phyloP scores from a whole-genome alignment of 805 yeast species.

The Alloascoidea africana region DNA sequence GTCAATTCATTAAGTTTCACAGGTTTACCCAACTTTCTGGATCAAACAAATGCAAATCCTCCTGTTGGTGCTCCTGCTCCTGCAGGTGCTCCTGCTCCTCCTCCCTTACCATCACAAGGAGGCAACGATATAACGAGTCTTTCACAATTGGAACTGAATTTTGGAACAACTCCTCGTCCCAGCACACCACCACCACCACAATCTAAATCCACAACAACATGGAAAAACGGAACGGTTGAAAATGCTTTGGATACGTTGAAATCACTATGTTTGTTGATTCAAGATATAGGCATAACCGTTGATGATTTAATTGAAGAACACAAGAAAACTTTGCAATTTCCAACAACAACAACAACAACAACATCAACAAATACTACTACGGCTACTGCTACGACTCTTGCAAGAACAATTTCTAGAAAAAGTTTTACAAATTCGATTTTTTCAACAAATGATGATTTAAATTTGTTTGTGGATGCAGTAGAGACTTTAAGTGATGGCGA shows the following conservation, averaged over 20 bases:
- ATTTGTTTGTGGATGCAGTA: background rate
- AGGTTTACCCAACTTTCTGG: background rate
- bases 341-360: no score
- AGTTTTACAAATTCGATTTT: no score
- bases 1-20: background rate
- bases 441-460: background rate
- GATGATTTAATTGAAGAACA: no score
- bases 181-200: no score
- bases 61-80: background rate
- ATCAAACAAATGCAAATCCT: conserved; percentile 5
- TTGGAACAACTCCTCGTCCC: background rate
- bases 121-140: background rate
- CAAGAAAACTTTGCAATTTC: no score
- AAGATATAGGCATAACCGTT: no score
- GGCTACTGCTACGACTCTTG: no score
- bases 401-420: no score
- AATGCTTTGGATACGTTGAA: background rate
- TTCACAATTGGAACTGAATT: background rate
- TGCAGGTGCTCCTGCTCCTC: background rate
- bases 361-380: no score
- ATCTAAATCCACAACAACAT: background rate
- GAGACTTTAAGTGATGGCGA: conserved; percentile 6
- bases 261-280: conserved; percentile 1
- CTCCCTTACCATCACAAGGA: background rate
- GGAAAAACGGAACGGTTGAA: background rate